Conservation (phyloP, 139 green algal species). For the Micromonas commoda region DNA sequence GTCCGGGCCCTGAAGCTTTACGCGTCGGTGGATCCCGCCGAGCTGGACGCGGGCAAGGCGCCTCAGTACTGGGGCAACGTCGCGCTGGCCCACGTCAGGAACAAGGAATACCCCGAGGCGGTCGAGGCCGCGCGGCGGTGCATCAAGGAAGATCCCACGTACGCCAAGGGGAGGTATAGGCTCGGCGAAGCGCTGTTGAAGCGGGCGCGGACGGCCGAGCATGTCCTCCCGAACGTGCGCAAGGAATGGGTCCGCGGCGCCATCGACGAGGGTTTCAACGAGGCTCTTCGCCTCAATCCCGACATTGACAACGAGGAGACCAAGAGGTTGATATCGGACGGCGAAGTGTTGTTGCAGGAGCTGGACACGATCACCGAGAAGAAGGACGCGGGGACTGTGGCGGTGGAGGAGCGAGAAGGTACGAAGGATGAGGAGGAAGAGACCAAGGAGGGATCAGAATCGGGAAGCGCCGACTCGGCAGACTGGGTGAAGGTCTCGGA, state of each 20-base stretch:
- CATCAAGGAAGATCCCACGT: neutral
- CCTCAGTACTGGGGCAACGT: neutral
- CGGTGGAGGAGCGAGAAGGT: too few species aligned
- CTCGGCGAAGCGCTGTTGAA: neutral
- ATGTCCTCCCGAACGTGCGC: neutral
- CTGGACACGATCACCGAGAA: too few species aligned
- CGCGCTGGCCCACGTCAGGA: too few species aligned
- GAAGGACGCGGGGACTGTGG: too few species aligned
- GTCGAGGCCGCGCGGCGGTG: neutral
- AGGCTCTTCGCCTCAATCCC: neutral
- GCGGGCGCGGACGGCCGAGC: neutral
- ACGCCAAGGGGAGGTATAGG: conserved; percentile 7
- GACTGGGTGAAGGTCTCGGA: too few species aligned
- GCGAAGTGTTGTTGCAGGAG: too few species aligned
- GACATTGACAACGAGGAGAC: too few species aligned
- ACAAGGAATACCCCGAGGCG: neutral
- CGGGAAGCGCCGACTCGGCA: too few species aligned
- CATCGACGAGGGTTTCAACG: neutral
- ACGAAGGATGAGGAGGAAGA: too few species aligned
- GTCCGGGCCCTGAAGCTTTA: too few species aligned
- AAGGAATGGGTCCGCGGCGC: neutral
- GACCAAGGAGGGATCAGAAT: too few species aligned
- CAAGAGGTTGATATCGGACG: too few species aligned
- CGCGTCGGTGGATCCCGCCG: neutral
- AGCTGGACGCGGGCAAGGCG: neutral